A percentile compares a stretch with the other conserved stretches of the same genome.
Evolutionary conservation across 2,329 filamentous ascomycete genomes (phyloP).

Genomic region (Aspergillus flavus): DNA sequence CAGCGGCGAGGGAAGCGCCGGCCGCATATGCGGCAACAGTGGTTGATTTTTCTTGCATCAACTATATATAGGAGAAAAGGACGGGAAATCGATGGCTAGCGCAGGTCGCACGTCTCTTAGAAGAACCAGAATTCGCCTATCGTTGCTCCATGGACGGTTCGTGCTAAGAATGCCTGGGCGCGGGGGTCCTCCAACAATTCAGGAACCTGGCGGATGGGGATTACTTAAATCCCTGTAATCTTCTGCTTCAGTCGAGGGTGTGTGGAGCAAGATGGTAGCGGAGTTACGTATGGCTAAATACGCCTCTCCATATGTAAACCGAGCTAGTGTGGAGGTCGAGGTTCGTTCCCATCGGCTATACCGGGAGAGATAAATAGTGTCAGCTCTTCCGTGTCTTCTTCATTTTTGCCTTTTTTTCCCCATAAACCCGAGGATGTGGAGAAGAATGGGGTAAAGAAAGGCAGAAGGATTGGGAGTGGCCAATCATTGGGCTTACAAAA

Average conservation of each 20-base stretch:
- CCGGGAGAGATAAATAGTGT: slow-evolving; percentile 1
- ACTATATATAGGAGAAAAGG: slow-evolving; percentile 10
- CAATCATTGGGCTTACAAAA: not conserved
- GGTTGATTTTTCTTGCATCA: slow-evolving; percentile 79
- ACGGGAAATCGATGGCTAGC: not conserved
- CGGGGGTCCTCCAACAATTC: not conserved
- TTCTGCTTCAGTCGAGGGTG: not conserved
- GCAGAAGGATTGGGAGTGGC: slow-evolving; percentile 5
- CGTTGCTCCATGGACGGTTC: slow-evolving; percentile 19
- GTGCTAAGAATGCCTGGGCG: not conserved
- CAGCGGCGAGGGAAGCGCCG: slow-evolving; percentile 89
- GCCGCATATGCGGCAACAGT: slow-evolving; percentile 92
- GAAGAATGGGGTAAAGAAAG: slow-evolving; percentile 16
- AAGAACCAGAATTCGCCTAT: slow-evolving; percentile 10
- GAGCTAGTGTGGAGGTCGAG: not conserved
- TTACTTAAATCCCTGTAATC: not conserved
- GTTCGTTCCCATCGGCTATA: slow-evolving; percentile 1
- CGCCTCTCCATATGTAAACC: not conserved
- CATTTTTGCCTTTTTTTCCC: slow-evolving; percentile 11
- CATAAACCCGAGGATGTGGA: slow-evolving; percentile 20
- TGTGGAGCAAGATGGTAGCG: not conserved
- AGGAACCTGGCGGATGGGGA: not conserved
- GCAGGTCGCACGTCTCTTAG: not conserved
- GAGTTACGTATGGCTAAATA: not conserved
- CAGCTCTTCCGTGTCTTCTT: slow-evolving; percentile 10